Percentiles rank a stretch among this genome's conserved stretches.
Evolutionary conservation across 257 asterid genomes (phyloP).

Genomic region (Sherardia arvensis): DNA sequence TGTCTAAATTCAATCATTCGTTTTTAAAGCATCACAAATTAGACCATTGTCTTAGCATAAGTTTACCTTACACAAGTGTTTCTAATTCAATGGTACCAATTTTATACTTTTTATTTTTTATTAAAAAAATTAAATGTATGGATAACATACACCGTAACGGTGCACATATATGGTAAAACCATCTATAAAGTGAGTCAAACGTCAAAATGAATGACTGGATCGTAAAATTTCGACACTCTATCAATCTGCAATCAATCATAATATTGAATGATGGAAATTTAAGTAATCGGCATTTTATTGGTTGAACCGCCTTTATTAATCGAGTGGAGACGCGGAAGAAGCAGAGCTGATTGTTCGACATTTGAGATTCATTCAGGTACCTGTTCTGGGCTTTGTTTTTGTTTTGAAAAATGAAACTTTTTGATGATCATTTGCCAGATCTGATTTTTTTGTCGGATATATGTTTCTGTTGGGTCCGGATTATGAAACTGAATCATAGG

Average conservation of each 20-base stretch:
- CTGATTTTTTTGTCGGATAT: not conserved
- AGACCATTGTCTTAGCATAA: too few species aligned
- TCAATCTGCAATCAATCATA: not conserved
- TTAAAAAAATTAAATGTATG: too few species aligned
- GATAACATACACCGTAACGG: not conserved
- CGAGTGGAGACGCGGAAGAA: too few species aligned
- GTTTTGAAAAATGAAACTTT: not conserved
- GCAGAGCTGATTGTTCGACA: not conserved
- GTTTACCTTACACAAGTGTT: too few species aligned
- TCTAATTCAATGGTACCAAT: too few species aligned
- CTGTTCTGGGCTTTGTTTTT: not conserved
- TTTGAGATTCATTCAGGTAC: not conserved
- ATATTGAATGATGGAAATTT: not conserved
- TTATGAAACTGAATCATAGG: too few species aligned
- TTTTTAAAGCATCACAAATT: too few species aligned
- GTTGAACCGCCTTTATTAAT: too few species aligned
- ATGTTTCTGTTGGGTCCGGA: not conserved
- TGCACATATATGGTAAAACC: not conserved
- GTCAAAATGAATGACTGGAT: not conserved
- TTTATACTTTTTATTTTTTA: too few species aligned
- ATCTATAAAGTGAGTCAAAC: too few species aligned
- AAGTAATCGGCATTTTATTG: too few species aligned
- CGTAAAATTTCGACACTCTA: not conserved
- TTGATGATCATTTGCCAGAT: not conserved
- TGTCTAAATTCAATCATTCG: too few species aligned